Percentiles rank a stretch among this genome's conserved stretches.
Conservation (phyloP, 495 filamentous ascomycete genomes). For the Trichocladium uniseriatum region DNA sequence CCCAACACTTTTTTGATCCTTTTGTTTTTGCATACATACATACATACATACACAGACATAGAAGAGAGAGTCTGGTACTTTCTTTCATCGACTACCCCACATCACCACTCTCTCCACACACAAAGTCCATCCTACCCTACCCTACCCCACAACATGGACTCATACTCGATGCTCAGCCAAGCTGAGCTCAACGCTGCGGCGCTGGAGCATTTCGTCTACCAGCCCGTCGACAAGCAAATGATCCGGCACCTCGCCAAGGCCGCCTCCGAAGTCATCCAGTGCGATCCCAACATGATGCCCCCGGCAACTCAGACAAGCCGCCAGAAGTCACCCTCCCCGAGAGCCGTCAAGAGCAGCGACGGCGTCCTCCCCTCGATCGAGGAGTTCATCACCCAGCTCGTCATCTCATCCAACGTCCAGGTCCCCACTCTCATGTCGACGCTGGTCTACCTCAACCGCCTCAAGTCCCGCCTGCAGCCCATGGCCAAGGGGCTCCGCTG, state of each 20-base stretch:
- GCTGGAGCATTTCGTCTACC: slow-evolving; percentile 79
- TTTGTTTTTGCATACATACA: background rate
- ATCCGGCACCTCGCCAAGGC: slow-evolving; percentile 73
- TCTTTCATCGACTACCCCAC: background rate
- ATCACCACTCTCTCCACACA: slow-evolving; percentile 3
- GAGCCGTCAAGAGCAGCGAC: slow-evolving; percentile 36
- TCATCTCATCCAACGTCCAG: slow-evolving; percentile 89
- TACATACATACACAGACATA: background rate
- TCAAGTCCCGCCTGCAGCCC: slow-evolving; percentile 74
- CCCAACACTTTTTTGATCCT: slow-evolving; percentile 1
- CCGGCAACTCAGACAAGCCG: slow-evolving; percentile 33
- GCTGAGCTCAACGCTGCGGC: slow-evolving; percentile 63
- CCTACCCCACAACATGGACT: slow-evolving; percentile 29
- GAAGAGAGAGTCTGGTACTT: slow-evolving; percentile 12
- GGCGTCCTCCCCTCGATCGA: slow-evolving; percentile 65
- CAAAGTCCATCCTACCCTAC: no score
- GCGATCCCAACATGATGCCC: slow-evolving; percentile 54
- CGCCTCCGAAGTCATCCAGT: slow-evolving; percentile 81
- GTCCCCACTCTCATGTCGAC: slow-evolving; percentile 95
- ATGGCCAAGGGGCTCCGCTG: slow-evolving; percentile 96
- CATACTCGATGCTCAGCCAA: slow-evolving; percentile 27
- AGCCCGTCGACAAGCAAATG: slow-evolving; percentile 76
- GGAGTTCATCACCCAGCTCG: slow-evolving; percentile 81
- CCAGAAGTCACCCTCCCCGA: slow-evolving; percentile 53
- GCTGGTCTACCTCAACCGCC: slow-evolving; percentile 80